Conservation (phyloP, 2,329 filamentous ascomycete genomes). For the Rhytidhysteron rufulum region DNA sequence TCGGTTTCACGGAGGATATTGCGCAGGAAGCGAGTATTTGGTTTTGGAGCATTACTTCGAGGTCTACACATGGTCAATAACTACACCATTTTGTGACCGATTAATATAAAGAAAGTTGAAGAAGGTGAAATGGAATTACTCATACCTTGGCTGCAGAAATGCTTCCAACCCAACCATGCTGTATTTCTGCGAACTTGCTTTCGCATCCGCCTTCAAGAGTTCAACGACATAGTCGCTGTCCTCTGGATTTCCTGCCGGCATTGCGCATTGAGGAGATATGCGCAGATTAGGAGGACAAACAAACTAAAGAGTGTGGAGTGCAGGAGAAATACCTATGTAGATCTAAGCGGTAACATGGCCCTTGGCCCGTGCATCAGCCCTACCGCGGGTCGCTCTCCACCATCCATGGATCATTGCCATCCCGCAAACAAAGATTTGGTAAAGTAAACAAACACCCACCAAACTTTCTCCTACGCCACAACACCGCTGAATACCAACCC, state of each 20-base stretch:
- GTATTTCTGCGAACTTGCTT: slow-evolving; percentile 68
- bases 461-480: slow-evolving; percentile 1
- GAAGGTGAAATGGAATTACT: not conserved
- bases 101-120: not conserved
- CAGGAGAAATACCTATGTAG: no score
- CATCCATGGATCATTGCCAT: no score
- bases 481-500: not conserved
- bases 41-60: slow-evolving; percentile 68
- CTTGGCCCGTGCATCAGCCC: no score
- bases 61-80: slow-evolving; percentile 46
- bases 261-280: not conserved
- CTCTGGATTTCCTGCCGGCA: not conserved
- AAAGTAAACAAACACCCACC: slow-evolving; percentile 22
- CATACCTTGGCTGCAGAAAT: slow-evolving; percentile 40
- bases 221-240: slow-evolving; percentile 66
- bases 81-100: no score
- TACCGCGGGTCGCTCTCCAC: no score
- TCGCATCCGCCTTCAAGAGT: slow-evolving; percentile 77
- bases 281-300: no score
- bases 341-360: no score
- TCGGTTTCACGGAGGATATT: slow-evolving; percentile 87
- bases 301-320: no score
- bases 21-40: slow-evolving; percentile 84
- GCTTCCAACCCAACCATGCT: slow-evolving; percentile 71
- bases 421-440: no score